Conservation (phyloP, 306 rosid genomes). For the Potentilla sterilis region DNA sequence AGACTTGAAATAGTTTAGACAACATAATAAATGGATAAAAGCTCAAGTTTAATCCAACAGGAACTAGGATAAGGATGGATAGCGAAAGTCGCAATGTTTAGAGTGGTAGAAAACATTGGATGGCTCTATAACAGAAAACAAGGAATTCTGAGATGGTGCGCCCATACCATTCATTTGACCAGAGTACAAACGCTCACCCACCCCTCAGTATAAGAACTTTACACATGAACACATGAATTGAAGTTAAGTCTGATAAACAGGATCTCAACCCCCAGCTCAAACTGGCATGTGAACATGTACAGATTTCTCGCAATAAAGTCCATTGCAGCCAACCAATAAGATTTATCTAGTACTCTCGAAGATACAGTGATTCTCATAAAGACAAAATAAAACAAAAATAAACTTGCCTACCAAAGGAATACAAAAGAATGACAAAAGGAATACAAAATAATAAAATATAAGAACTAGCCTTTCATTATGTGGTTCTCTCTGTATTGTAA, state of each 20-base stretch:
- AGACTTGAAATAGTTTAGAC: background rate
- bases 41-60: background rate
- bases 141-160: background rate
- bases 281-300: background rate
- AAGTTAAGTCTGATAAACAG: background rate
- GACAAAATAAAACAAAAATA: background rate
- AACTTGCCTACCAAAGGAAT: background rate
- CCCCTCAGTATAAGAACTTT: background rate
- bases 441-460: background rate
- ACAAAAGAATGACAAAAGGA: background rate
- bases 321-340: background rate
- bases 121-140: background rate
- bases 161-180: background rate
- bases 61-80: background rate
- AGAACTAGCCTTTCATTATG: conserved; percentile 1
- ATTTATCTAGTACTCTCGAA: background rate
- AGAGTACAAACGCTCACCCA: background rate
- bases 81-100: background rate
- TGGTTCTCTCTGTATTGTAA: background rate
- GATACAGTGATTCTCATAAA: background rate
- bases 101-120: background rate
- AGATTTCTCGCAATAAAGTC: background rate
- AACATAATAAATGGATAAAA: background rate
- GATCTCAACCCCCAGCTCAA: background rate
- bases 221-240: background rate